A percentile compares a stretch with the other conserved stretches of the same genome.
Evolutionary conservation across 805 yeast genomes (phyloP).

Genomic region (Cyberlindnera petersonii): DNA sequence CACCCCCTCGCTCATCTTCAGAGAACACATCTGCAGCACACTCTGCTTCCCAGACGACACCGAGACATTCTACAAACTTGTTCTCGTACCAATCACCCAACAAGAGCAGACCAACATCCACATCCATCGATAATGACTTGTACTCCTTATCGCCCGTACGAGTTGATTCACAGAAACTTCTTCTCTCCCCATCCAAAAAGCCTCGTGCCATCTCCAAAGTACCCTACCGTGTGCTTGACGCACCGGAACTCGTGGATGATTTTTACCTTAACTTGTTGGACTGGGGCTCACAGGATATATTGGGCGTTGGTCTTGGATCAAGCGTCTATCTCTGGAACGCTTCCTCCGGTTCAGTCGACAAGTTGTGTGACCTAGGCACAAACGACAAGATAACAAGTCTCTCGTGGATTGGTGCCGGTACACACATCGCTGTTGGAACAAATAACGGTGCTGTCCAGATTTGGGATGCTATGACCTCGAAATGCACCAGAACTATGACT

Average conservation of each 20-base stretch:
- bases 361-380: conserved; percentile 69
- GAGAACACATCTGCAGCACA: conserved; percentile 13
- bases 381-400: conserved; percentile 76
- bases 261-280: conserved; percentile 85
- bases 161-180: conserved; percentile 74
- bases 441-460: conserved; percentile 83
- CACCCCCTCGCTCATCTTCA: conserved; percentile 32
- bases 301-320: conserved; percentile 88
- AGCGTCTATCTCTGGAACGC: conserved; percentile 92
- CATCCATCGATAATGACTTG: conserved; percentile 65
- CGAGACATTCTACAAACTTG: conserved; percentile 47
- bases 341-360: conserved; percentile 72
- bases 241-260: conserved; percentile 92
- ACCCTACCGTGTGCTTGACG: conserved; percentile 91
- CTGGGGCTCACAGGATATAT: conserved; percentile 87
- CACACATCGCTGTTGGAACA: conserved; percentile 92
- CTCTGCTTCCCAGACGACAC: conserved; percentile 30
- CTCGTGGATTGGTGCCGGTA: conserved; percentile 92
- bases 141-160: conserved; percentile 85
- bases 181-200: conserved; percentile 78
- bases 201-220: conserved; percentile 76
- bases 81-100: conserved; percentile 74
- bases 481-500: conserved; percentile 85
- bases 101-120: conserved; percentile 53
- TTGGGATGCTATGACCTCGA: conserved; percentile 83